Evolutionary conservation across 441 rosid species (phyloP).

Genomic region (Gossypium aridum): DNA sequence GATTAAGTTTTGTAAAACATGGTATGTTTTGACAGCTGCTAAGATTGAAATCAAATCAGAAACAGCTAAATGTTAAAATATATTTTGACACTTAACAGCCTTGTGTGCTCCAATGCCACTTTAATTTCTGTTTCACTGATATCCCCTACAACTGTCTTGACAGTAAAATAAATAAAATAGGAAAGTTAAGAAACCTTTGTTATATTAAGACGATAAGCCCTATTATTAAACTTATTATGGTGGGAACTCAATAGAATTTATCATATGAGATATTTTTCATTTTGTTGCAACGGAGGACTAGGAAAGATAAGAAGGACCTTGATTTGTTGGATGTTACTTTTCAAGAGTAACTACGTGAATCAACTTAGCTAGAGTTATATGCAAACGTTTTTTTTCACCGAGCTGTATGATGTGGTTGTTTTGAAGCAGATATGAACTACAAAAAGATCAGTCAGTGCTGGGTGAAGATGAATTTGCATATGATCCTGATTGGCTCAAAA

Average conservation of each 20-base stretch:
- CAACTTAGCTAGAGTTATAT: neutral
- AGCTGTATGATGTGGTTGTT: conserved; percentile 1
- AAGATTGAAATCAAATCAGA: neutral
- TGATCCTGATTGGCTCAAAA: conserved; percentile 45
- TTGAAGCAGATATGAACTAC: conserved; percentile 61
- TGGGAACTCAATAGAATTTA: neutral
- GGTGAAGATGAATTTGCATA: conserved; percentile 55
- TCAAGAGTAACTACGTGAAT: neutral
- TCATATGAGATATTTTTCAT: neutral
- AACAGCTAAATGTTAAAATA: neutral
- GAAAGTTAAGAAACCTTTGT: neutral
- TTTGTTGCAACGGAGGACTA: neutral
- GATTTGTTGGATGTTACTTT: neutral
- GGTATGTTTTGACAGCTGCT: neutral
- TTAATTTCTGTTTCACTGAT: neutral
- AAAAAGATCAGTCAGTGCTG: conserved; percentile 55
- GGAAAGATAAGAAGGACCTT: neutral
- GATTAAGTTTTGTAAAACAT: neutral
- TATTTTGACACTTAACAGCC: neutral
- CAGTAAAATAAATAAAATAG: neutral
- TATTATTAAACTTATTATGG: neutral
- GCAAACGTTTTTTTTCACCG: neutral
- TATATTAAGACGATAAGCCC: neutral
- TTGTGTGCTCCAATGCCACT: neutral
- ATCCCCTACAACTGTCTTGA: neutral